A percentile compares a stretch with the other conserved stretches of the same genome.
phyloP scores from a whole-genome alignment of 257 asterid species.

The Jacaranda copaia region DNA sequence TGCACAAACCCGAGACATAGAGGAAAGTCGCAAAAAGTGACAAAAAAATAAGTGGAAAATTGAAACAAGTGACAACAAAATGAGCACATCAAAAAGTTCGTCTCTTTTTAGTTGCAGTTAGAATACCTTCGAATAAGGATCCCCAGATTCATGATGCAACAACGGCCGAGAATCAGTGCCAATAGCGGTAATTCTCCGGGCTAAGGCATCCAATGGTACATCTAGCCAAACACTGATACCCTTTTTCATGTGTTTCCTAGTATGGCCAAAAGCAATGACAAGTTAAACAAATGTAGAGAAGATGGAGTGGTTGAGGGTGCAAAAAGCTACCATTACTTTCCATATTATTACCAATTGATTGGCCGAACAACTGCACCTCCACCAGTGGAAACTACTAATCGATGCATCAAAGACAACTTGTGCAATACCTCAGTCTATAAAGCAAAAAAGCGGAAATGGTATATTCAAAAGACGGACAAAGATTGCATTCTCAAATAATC shows the following conservation, averaged over 20 bases:
- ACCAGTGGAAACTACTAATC: constrained; percentile 86
- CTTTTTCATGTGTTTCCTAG: constrained; percentile 85
- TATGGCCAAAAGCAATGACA: constrained; percentile 25
- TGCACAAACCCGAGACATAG: constrained; percentile 35
- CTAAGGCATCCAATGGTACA: constrained; percentile 92
- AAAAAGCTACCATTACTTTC: constrained; percentile 28
- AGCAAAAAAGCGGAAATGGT: constrained; percentile 16
- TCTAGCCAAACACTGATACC: constrained; percentile 93
- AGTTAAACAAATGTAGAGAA: constrained; percentile 24
- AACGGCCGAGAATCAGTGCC: constrained; percentile 91
- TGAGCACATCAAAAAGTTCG: too few species aligned
- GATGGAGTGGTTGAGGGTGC: background rate
- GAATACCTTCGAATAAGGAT: constrained; percentile 70
- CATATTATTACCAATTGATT: constrained; percentile 73
- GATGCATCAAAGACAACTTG: constrained; percentile 74
- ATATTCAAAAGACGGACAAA: constrained; percentile 3
- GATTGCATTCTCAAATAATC: constrained; percentile 18
- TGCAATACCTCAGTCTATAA: constrained; percentile 71
- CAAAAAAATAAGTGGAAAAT: background rate
- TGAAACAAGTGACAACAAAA: background rate
- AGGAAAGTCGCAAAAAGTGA: background rate
- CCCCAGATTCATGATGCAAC: constrained; percentile 72
- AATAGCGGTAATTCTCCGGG: constrained; percentile 70
- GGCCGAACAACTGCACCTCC: constrained; percentile 97
- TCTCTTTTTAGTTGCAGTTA: background rate